Conservation (phyloP, 768 basidiomycete species). For the Floccularia luteovirens region DNA sequence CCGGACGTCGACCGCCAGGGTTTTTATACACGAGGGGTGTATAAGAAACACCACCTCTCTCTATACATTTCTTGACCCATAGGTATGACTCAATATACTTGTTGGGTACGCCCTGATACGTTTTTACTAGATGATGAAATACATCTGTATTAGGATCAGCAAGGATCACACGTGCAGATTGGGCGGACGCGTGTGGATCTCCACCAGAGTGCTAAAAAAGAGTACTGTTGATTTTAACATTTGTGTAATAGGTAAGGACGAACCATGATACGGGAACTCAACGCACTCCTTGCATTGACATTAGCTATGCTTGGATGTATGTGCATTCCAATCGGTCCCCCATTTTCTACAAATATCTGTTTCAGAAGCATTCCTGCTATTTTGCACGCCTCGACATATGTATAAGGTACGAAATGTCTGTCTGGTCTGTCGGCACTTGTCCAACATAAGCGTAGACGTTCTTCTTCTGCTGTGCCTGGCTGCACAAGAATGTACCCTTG, state of each 20-base stretch:
- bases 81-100: slow-evolving; percentile 77
- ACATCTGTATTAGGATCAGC: slow-evolving; percentile 77
- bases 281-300: slow-evolving; percentile 58
- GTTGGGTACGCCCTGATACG: slow-evolving; percentile 58
- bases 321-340: slow-evolving; percentile 63
- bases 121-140: slow-evolving; percentile 67
- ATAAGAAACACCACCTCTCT: slow-evolving; percentile 54
- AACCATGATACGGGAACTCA: slow-evolving; percentile 69
- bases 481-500: slow-evolving; percentile 70
- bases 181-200: slow-evolving; percentile 62
- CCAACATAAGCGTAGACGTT: slow-evolving; percentile 74
- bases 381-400: slow-evolving; percentile 81
- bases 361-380: slow-evolving; percentile 65
- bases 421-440: slow-evolving; percentile 61
- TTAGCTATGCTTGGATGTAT: slow-evolving; percentile 80
- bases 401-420: slow-evolving; percentile 72
- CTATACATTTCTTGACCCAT: slow-evolving; percentile 82
- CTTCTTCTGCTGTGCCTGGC: slow-evolving; percentile 60
- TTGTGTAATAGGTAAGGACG: slow-evolving; percentile 5
- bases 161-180: slow-evolving; percentile 67
- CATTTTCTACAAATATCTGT: slow-evolving; percentile 66
- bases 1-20: slow-evolving; percentile 72
- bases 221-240: slow-evolving; percentile 2
- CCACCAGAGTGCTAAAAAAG: slow-evolving; percentile 67
- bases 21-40: slow-evolving; percentile 81